phyloP scores from a whole-genome alignment of 1,284 basidiomycete species.

The Cryptococcus deneoformans region DNA sequence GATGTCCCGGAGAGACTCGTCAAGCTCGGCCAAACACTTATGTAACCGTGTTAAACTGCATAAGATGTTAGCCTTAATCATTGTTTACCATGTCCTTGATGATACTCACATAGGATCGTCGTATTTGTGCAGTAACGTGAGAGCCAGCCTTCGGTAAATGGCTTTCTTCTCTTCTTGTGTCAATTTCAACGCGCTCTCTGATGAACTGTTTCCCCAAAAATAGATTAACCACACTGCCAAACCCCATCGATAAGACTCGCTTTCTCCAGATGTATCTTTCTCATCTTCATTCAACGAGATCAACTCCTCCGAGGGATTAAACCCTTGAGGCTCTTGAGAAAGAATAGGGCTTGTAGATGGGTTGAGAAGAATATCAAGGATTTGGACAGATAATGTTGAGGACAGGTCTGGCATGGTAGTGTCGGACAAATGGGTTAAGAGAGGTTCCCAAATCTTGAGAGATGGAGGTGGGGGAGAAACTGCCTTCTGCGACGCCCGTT shows the following conservation, averaged over 20 bases:
- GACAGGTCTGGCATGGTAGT: constrained; percentile 59
- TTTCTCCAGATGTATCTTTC: background rate
- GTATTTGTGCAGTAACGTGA: constrained; percentile 9
- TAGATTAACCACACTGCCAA: constrained; percentile 20
- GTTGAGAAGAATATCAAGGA: constrained; percentile 52
- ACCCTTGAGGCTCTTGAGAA: background rate
- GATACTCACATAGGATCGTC: constrained; percentile 18
- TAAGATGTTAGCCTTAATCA: background rate
- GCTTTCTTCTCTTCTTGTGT: constrained; percentile 9
- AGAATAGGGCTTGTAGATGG: background rate
- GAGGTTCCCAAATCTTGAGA: constrained; percentile 66
- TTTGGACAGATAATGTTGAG: constrained; percentile 55
- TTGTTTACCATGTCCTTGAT: background rate
- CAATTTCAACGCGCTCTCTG: background rate
- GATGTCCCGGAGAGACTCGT: background rate
- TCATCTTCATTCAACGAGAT: background rate
- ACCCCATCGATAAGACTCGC: constrained; percentile 18
- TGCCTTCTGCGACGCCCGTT: constrained; percentile 52
- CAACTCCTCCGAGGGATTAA: background rate
- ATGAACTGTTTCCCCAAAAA: constrained; percentile 11
- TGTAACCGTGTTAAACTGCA: background rate
- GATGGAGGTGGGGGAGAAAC: constrained; percentile 55
- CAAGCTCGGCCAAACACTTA: background rate
- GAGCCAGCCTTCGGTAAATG: constrained; percentile 7
- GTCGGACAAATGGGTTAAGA: constrained; percentile 61